These are phyloP conservation scores for Kazachstania bromeliacearum DNA, from an alignment of 805 yeast genomes.

Conservation along the genomic window DNA sequence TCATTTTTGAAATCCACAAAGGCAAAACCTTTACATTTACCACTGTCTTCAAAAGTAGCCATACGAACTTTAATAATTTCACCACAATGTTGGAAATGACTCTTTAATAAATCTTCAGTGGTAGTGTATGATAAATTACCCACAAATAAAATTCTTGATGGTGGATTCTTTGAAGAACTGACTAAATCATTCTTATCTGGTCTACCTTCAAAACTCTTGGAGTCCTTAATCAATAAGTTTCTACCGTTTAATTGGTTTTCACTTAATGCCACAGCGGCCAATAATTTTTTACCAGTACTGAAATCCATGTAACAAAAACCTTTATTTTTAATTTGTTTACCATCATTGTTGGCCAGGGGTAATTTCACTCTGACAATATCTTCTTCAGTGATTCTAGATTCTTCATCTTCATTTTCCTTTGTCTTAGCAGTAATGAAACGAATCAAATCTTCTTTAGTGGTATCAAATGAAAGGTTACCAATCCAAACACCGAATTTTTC, in stretches of 20 bases:
- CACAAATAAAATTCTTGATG: conserved; percentile 79
- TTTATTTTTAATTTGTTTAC: conserved; percentile 46
- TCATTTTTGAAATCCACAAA: conserved; percentile 79
- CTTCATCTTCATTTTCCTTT: conserved; percentile 30
- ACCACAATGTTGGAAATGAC: conserved; percentile 87
- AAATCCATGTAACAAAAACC: conserved; percentile 93
- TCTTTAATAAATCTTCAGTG: conserved; percentile 64
- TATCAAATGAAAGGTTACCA: conserved; percentile 83
- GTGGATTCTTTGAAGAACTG: conserved; percentile 63
- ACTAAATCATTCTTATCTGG: conserved; percentile 49
- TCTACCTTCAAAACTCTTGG: conserved; percentile 77
- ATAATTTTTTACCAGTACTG: conserved; percentile 46
- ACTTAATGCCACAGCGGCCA: conserved; percentile 53
- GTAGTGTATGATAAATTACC: conserved; percentile 93
- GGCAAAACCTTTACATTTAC: conserved; percentile 95
- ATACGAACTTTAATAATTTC: conserved; percentile 75
- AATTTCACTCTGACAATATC: conserved; percentile 70
- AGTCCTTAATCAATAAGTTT: conserved; percentile 73
- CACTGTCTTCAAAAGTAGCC: conserved; percentile 97
- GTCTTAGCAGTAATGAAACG: conserved; percentile 59
- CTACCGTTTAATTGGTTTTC: conserved; percentile 76
- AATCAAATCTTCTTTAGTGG: conserved; percentile 62
- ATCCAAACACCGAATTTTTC: conserved; percentile 81
- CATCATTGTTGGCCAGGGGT: conserved; percentile 55
- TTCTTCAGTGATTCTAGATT: conserved; percentile 36